Percentiles rank a stretch among this genome's conserved stretches.
phyloP scores from a whole-genome alignment of 2,329 filamentous ascomycete species.

The Botrytis fragariae region DNA sequence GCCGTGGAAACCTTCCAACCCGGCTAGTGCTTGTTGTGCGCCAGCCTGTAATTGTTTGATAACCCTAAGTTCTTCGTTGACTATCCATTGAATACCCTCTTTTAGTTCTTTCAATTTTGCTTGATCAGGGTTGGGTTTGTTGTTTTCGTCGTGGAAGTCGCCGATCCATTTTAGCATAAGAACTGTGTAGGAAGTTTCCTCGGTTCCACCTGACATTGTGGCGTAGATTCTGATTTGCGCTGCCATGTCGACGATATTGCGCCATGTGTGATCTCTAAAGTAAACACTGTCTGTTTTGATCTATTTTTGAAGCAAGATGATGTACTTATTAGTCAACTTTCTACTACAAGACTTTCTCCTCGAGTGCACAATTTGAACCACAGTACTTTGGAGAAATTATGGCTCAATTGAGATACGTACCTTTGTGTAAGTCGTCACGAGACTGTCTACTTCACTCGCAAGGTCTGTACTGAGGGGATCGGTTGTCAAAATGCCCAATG shows the following conservation, averaged over 20 bases:
- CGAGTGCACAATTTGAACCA: neutral
- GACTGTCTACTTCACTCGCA: neutral
- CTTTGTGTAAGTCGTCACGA: neutral
- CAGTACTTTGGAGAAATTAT: neutral
- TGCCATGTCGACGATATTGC: neutral
- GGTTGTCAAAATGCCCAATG: neutral
- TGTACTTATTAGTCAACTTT: neutral
- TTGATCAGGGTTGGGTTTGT: neutral
- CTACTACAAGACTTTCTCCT: neutral
- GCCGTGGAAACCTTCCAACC: neutral
- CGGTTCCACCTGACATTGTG: slow-evolving; percentile 6
- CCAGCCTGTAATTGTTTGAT: slow-evolving; percentile 4
- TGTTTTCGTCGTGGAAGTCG: neutral
- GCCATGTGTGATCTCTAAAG: slow-evolving; percentile 3
- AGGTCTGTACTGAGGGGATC: neutral
- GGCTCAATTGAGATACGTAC: neutral
- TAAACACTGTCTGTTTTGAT: slow-evolving; percentile 1
- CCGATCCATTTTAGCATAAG: slow-evolving; percentile 10
- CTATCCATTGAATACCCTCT: neutral
- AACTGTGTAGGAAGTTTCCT: neutral
- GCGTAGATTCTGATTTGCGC: slow-evolving; percentile 6
- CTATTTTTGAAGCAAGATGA: neutral
- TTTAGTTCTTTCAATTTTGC: neutral
- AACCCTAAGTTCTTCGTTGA: neutral
- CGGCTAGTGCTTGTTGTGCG: neutral